Evolutionary conservation across 2,329 filamentous ascomycete genomes (phyloP).

Genomic region (Botrytis medusae): DNA sequence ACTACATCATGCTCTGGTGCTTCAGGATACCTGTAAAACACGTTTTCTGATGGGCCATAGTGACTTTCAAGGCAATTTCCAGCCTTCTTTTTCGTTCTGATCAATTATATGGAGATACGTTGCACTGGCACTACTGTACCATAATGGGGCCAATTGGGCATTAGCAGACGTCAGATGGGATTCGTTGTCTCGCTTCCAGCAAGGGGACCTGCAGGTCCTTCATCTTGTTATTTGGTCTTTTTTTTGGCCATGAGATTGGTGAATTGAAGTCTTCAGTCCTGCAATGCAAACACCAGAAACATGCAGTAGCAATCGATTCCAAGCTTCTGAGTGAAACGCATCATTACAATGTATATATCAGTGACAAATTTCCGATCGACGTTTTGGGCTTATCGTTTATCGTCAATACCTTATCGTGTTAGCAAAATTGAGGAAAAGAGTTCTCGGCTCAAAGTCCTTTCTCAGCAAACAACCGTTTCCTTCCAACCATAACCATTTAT

Average conservation of each 20-base stretch:
- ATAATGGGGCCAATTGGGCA: slow-evolving; percentile 12
- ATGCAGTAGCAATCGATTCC: background rate
- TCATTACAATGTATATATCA: background rate
- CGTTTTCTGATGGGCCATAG: background rate
- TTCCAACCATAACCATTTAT: background rate
- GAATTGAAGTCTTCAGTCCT: background rate
- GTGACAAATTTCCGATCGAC: background rate
- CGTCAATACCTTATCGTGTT: background rate
- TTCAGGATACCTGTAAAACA: background rate
- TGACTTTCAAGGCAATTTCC: background rate
- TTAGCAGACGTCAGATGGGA: slow-evolving; percentile 6
- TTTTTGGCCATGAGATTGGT: background rate
- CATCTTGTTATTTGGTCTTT: background rate
- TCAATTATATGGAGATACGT: slow-evolving; percentile 15
- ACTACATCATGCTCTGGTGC: background rate
- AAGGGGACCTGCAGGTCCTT: slow-evolving; percentile 6
- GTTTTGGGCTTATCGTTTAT: background rate
- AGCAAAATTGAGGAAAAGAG: background rate
- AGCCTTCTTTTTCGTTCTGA: slow-evolving; percentile 22
- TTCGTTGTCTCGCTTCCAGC: slow-evolving; percentile 6
- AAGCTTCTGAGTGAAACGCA: background rate
- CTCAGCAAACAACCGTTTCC: background rate
- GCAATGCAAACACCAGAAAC: background rate
- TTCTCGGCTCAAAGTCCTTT: background rate
- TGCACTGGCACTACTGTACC: slow-evolving; percentile 8